Base-by-base conservation (phyloP, 106 monocot species). In the Dactylorhiza incarnata region DNA sequence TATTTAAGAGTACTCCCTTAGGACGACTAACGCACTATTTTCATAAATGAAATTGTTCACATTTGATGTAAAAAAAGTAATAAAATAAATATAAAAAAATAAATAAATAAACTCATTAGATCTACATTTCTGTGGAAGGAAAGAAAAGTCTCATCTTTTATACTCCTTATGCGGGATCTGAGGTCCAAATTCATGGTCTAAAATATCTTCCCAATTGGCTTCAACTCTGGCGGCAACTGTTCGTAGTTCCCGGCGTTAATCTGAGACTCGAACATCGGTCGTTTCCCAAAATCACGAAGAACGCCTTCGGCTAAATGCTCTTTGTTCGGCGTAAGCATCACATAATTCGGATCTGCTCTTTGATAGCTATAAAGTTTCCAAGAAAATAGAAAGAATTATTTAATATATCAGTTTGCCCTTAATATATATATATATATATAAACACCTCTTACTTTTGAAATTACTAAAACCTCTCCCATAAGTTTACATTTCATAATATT, bases 271-370 rank as follows among this genome's bases (percentile, higher is more conserved):
- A 93, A 97, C 91, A 93, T 84, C 5, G 96, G 96, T 9, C 91
- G 77, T 81, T 88, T 86, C 22, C 93, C 93, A 46, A 85, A 93
- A 69, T 89, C 75, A 20, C 72, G 67, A 67, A 93, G 80, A 78
- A 97, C 78, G n/a, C 84, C 91, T n/a, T 85, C 87, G 44, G 96
- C 91, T 75, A 97, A 81, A 76, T 97, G 96, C 84, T 97, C 96
- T 79, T 93, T 97, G 69, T 72, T 94, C 50, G 87, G 93, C 15
- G 91, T 91, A 78, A 97, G 72, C 96, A 97, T 97, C 25, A 97
- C 86, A 53, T 97, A 97, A 80, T 97, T 97, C 45, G 93, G 96
- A 87, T 97, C 96, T 0, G 93, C 96, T 77, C 93, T 93, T 83
- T 97, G 77, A 73, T 97, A 97, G 66, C 96, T 97, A 77, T 81